Evolutionary conservation across 2,329 filamentous ascomycete species (phyloP).

Genomic region (Falciphora oryzae): DNA sequence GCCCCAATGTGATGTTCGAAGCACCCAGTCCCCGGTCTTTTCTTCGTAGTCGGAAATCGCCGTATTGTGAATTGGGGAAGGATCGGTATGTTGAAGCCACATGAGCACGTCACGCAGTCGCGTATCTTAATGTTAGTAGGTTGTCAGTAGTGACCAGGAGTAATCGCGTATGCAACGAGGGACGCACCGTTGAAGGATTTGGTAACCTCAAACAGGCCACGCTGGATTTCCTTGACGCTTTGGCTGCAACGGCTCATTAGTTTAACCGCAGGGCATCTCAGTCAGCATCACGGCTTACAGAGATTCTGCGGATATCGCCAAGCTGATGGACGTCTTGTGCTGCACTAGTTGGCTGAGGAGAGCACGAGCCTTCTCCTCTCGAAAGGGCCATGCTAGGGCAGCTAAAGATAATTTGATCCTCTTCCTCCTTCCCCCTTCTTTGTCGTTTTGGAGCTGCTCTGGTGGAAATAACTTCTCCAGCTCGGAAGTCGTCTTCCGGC

Average conservation of each 20-base stretch:
- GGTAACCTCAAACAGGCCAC: not conserved
- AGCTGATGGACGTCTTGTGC: constrained; percentile 3
- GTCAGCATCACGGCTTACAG: not conserved
- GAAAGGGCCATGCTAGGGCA: constrained; percentile 6
- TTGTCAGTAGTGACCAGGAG: not conserved
- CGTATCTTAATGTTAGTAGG: not conserved
- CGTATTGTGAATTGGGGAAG: not conserved
- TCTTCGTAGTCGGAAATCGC: not conserved
- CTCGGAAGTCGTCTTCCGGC: too few relatives aligned
- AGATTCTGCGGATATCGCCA: not conserved
- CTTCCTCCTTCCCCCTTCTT: too few relatives aligned
- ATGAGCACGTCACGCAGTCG: not conserved
- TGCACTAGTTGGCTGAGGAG: not conserved
- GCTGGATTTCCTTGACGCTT: constrained; percentile 1
- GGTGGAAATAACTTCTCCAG: too few relatives aligned
- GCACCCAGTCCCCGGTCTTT: constrained; percentile 6
- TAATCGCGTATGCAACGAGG: not conserved
- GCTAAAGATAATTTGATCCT: not conserved
- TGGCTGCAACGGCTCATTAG: not conserved
- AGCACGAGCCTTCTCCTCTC: not conserved
- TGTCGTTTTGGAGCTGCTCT: too few relatives aligned
- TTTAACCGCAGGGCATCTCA: too few relatives aligned
- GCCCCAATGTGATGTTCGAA: not conserved
- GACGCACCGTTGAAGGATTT: not conserved
- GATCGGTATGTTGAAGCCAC: constrained; percentile 4